phyloP scores from a whole-genome alignment of 495 filamentous ascomycete species.

The Collariella sp. region DNA sequence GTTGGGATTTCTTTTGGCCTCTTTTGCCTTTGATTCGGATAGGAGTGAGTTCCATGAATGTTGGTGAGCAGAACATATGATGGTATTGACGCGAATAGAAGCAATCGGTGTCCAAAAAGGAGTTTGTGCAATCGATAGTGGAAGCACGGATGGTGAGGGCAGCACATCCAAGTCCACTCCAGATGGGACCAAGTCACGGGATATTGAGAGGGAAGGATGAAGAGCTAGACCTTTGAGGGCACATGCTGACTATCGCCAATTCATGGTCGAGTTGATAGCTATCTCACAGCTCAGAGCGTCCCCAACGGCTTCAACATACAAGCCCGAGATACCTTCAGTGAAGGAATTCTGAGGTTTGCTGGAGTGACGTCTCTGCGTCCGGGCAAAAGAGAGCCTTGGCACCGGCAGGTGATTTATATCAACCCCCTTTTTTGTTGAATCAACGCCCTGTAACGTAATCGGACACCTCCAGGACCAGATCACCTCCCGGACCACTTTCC shows the following conservation, averaged over 20 bases:
- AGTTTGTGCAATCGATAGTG: too few relatives aligned
- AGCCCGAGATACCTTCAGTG: too few relatives aligned
- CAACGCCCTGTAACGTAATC: too few relatives aligned
- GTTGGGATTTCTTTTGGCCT: slow-evolving; percentile 1
- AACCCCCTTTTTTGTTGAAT: background rate
- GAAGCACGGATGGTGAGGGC: too few relatives aligned
- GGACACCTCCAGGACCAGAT: too few relatives aligned
- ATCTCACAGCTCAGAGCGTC: background rate
- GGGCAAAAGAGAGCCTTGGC: background rate
- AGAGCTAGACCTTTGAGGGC: background rate
- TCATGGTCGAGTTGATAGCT: background rate
- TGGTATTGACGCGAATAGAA: background rate
- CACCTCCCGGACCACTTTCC: too few relatives aligned
- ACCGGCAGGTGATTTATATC: background rate
- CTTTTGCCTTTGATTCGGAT: slow-evolving; percentile 22
- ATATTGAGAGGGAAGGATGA: background rate
- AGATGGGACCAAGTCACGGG: too few relatives aligned
- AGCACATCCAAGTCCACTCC: too few relatives aligned
- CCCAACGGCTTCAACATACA: background rate
- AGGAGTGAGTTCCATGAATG: slow-evolving; percentile 18
- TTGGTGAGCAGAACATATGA: too few relatives aligned
- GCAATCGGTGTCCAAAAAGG: background rate
- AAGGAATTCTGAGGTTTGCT: too few relatives aligned
- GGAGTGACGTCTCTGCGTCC: background rate
- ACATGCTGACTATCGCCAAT: too few relatives aligned